phyloP scores from a whole-genome alignment of 306 rosid genomes.

The Dalbergia cultrata region DNA sequence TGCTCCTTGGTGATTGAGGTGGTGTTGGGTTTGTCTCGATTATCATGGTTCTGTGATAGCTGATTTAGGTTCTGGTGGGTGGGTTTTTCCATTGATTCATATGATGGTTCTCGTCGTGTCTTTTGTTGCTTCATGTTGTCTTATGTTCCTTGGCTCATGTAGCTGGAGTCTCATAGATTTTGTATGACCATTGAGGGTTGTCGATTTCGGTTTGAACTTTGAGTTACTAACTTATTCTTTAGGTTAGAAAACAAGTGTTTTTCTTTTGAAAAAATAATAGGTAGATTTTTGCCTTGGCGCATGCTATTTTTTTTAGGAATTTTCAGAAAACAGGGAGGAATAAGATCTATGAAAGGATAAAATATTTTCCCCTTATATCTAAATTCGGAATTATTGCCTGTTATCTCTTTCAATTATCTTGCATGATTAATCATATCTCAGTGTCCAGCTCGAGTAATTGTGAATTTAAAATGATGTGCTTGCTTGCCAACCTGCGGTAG shows the following conservation, averaged over 20 bases:
- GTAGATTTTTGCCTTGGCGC: not conserved
- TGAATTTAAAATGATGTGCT: constrained; percentile 28
- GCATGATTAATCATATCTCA: not conserved
- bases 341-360: not conserved
- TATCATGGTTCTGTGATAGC: constrained; percentile 26
- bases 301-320: constrained; percentile 2
- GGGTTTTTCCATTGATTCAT: not conserved
- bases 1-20: constrained; percentile 11
- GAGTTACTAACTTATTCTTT: too few relatives aligned
- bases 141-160: constrained; percentile 6
- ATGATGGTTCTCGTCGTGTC: not conserved
- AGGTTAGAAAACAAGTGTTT: too few relatives aligned
- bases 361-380: not conserved
- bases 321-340: constrained; percentile 16
- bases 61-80: not conserved
- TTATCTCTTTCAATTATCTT: constrained; percentile 24
- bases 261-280: too few relatives aligned
- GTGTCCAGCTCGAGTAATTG: constrained; percentile 19
- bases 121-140: constrained; percentile 14
- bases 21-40: constrained; percentile 31
- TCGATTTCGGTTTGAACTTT: too few relatives aligned
- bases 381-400: constrained; percentile 3
- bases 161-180: not conserved
- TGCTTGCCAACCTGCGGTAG: not conserved
- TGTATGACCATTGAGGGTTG: too few relatives aligned